Conservation (phyloP, 2,329 filamentous ascomycete genomes). For the Botrytis deweyae region DNA sequence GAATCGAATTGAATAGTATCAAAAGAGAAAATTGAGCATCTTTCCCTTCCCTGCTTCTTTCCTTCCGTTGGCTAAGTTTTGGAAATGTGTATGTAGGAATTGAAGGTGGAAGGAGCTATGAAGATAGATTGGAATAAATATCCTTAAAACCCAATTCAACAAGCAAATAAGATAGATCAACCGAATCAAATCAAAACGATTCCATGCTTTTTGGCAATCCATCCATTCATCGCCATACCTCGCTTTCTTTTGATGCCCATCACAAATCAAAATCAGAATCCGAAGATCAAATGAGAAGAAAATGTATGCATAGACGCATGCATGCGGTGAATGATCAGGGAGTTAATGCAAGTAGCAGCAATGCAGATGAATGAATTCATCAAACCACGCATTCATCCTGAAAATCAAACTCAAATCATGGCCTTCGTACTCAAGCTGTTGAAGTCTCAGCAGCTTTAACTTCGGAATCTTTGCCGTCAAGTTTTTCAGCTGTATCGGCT, state of each 20-base stretch:
- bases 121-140: not conserved
- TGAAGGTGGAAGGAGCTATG: not conserved
- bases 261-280: not conserved
- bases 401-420: not conserved
- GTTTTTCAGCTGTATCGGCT: conserved; percentile 46
- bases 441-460: conserved; percentile 22
- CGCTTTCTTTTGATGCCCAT: not conserved
- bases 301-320: not conserved
- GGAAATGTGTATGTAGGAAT: not conserved
- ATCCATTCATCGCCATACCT: not conserved
- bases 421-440: conserved; percentile 14
- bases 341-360: not conserved
- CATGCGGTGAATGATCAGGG: not conserved
- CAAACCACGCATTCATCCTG: not conserved
- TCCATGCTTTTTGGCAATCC: not conserved
- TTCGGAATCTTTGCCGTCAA: conserved; percentile 34
- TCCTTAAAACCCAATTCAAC: not conserved
- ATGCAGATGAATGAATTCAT: not conserved
- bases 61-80: not conserved
- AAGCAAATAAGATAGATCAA: not conserved
- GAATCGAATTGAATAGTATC: not conserved
- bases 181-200: not conserved
- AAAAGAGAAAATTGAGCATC: not conserved
- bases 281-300: not conserved
- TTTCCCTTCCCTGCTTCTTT: not conserved